A percentile compares a stretch with the other conserved stretches of the same genome.
phyloP scores from a whole-genome alignment of 2,329 filamentous ascomycete species.

The Endothia cerciana region DNA sequence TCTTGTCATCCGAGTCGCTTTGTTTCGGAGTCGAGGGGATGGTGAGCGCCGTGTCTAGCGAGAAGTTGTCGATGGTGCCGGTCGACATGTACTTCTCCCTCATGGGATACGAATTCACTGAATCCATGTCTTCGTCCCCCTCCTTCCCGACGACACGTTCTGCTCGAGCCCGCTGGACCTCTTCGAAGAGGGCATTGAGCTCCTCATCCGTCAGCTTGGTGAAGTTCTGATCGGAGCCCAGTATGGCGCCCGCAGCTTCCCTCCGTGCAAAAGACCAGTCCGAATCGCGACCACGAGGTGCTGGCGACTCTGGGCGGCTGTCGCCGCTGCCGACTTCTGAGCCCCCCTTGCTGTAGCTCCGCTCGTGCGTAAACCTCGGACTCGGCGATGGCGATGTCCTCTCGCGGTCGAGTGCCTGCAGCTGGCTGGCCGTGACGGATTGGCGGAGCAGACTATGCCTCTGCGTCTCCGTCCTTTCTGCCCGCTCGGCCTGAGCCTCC shows the following conservation, averaged over 20 bases:
- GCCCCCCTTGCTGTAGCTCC: slow-evolving; percentile 75
- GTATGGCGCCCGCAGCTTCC: slow-evolving; percentile 88
- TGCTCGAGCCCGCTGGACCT: slow-evolving; percentile 86
- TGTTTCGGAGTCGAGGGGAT: slow-evolving; percentile 91
- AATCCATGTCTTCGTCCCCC: slow-evolving; percentile 88
- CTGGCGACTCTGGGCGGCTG: slow-evolving; percentile 79
- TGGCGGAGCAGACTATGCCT: slow-evolving; percentile 86
- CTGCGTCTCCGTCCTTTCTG: slow-evolving; percentile 60
- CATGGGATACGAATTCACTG: slow-evolving; percentile 81
- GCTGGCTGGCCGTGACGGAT: slow-evolving; percentile 68
- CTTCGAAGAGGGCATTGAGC: slow-evolving; percentile 89
- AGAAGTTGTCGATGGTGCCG: slow-evolving; percentile 94
- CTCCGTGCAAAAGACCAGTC: slow-evolving; percentile 94
- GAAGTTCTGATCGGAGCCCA: slow-evolving; percentile 91
- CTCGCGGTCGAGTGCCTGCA: slow-evolving; percentile 59
- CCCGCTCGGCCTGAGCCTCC: slow-evolving; percentile 90
- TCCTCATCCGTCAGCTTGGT: slow-evolving; percentile 90
- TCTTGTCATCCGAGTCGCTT: slow-evolving; percentile 73
- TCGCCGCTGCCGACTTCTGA: slow-evolving; percentile 76
- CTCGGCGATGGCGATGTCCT: slow-evolving; percentile 58
- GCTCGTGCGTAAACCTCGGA: slow-evolving; percentile 69
- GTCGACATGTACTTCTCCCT: slow-evolving; percentile 96
- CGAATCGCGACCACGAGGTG: slow-evolving; percentile 75
- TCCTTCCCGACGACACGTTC: slow-evolving; percentile 73
- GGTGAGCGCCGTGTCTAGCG: slow-evolving; percentile 89